Evolutionary conservation across 306 rosid genomes (phyloP).

Genomic region (Prunus mira): DNA sequence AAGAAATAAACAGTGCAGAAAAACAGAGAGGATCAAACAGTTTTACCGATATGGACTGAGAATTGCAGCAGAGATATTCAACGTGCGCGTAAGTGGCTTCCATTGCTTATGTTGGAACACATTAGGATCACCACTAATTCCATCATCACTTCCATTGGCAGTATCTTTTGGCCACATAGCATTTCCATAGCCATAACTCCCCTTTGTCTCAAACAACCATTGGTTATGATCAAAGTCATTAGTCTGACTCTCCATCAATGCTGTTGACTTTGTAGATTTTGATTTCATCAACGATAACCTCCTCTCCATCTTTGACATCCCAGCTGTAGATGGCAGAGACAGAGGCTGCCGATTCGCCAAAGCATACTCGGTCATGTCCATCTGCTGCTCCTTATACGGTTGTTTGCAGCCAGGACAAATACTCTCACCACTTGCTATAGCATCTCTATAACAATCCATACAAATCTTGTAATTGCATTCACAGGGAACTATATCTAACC

Average conservation of each 20-base stretch:
- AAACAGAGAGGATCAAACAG: neutral
- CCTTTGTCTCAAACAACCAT: conserved; percentile 68
- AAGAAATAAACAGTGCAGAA: neutral
- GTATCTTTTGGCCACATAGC: conserved; percentile 69
- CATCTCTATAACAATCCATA: conserved; percentile 60
- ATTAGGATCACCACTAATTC: conserved; percentile 54
- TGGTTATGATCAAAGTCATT: conserved; percentile 51
- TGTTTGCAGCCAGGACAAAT: conserved; percentile 60
- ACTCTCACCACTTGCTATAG: conserved; percentile 43
- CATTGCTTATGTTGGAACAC: conserved; percentile 53
- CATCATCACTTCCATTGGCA: conserved; percentile 40
- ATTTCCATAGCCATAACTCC: conserved; percentile 72
- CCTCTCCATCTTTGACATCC: conserved; percentile 50
- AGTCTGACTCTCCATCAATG: conserved; percentile 34
- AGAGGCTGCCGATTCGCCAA: conserved; percentile 13
- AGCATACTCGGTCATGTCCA: conserved; percentile 13
- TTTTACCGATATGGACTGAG: conserved; percentile 69
- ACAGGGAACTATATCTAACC: conserved; percentile 61
- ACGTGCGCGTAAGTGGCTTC: conserved; percentile 55
- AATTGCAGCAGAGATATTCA: conserved; percentile 60
- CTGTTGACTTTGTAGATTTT: conserved; percentile 30
- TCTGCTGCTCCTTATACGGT: conserved; percentile 31
- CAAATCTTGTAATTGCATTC: conserved; percentile 64
- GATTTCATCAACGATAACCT: conserved; percentile 50
- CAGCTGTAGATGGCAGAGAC: conserved; percentile 30